These are phyloP conservation scores for Boletus sensibilis DNA, from an alignment of 768 basidiomycete genomes.

Conservation along the genomic window DNA sequence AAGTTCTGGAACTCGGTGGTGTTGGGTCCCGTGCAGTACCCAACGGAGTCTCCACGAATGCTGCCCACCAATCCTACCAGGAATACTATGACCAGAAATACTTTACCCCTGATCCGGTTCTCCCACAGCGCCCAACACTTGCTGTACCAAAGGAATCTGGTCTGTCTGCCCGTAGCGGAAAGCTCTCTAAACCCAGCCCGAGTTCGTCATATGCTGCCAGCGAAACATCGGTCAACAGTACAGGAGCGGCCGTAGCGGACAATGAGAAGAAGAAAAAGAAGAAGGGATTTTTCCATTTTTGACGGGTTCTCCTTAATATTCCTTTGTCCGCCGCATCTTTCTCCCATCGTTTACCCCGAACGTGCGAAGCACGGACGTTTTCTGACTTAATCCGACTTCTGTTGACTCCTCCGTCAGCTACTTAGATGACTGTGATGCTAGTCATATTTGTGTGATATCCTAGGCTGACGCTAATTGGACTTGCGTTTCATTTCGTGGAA, in stretches of 20 bases:
- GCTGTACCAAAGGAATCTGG: constrained; percentile 28
- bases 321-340: not conserved
- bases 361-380: not conserved
- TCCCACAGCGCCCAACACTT: constrained; percentile 29
- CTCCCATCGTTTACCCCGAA: not conserved
- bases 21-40: constrained; percentile 72
- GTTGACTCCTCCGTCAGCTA: not conserved
- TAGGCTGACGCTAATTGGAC: constrained; percentile 11
- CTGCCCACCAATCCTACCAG: constrained; percentile 56
- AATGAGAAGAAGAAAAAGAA: constrained; percentile 79
- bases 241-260: constrained; percentile 37
- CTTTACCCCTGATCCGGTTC: constrained; percentile 42
- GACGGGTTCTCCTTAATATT: constrained; percentile 5
- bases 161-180: constrained; percentile 18
- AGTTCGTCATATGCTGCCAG: constrained; percentile 55
- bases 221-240: constrained; percentile 43
- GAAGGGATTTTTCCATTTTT: constrained; percentile 68
- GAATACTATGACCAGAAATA: constrained; percentile 81
- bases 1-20: constrained; percentile 83
- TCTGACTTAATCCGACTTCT: not conserved
- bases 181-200: constrained; percentile 37
- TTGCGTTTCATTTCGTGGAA: not conserved
- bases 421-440: not conserved
- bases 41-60: constrained; percentile 60
- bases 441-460: constrained; percentile 12